These are phyloP conservation scores for Neonectria hederae DNA, from an alignment of 2,329 filamentous ascomycete genomes.

Conservation along the genomic window DNA sequence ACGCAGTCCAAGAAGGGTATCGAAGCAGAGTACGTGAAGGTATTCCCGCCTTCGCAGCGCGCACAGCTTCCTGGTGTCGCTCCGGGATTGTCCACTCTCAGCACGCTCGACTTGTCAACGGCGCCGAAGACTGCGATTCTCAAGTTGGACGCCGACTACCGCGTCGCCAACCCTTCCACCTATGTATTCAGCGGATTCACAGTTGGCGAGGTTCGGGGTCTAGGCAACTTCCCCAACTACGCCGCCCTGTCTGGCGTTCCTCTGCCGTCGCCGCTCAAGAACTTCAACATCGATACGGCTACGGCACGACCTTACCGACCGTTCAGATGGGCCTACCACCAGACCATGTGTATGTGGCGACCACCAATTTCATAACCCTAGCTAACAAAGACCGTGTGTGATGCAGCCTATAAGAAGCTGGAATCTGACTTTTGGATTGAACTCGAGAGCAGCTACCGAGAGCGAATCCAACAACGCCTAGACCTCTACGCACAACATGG, in stretches of 20 bases:
- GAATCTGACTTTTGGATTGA: slow-evolving; percentile 92
- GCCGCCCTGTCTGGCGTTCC: slow-evolving; percentile 78
- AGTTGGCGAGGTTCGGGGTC: slow-evolving; percentile 70
- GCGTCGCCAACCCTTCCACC: slow-evolving; percentile 44
- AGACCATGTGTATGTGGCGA: slow-evolving; percentile 79
- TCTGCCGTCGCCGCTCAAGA: slow-evolving; percentile 68
- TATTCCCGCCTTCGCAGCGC: slow-evolving; percentile 43
- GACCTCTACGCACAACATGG: slow-evolving; percentile 71
- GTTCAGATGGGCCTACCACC: slow-evolving; percentile 85
- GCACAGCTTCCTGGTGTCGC: slow-evolving; percentile 22
- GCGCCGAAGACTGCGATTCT: slow-evolving; percentile 39
- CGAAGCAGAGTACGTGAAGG: slow-evolving; percentile 36
- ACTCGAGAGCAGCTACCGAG: slow-evolving; percentile 76
- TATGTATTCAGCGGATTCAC: slow-evolving; percentile 77
- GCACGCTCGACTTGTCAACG: slow-evolving; percentile 20
- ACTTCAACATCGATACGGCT: slow-evolving; percentile 76
- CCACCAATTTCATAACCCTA: fast-evolving
- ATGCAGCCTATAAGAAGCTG: slow-evolving; percentile 76
- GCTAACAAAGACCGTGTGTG: slow-evolving; percentile 44
- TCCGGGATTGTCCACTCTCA: neutral
- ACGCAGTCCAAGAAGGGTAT: slow-evolving; percentile 30
- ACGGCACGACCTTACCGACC: slow-evolving; percentile 80
- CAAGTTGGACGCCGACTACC: slow-evolving; percentile 48
- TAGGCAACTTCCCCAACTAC: slow-evolving; percentile 85
- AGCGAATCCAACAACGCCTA: slow-evolving; percentile 74